Conservation (phyloP, 1,284 basidiomycete species). For the Spongispora temasekensis region DNA sequence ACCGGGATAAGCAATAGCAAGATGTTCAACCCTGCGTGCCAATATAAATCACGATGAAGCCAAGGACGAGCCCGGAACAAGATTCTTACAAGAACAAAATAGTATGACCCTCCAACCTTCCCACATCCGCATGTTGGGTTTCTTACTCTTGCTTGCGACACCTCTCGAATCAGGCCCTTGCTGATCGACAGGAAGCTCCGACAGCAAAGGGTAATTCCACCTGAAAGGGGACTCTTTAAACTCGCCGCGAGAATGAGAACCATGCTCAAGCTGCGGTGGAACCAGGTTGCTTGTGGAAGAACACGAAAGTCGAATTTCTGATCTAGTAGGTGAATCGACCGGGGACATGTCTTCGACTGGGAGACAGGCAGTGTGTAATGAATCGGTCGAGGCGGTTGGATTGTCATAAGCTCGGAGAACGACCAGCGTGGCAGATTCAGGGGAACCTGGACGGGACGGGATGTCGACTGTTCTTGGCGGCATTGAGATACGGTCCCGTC, state of each 20-base stretch:
- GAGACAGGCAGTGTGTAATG: conserved; percentile 1
- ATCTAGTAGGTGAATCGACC: conserved; percentile 18
- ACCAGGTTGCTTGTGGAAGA: conserved; percentile 28
- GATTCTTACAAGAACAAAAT: conserved; percentile 57
- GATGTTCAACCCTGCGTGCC: conserved; percentile 60
- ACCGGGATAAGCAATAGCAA: conserved; percentile 60
- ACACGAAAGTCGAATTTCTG: conserved; percentile 29
- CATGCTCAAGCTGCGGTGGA: conserved; percentile 15
- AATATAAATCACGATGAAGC: not conserved
- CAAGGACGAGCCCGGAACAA: not conserved
- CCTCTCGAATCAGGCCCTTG: conserved; percentile 1
- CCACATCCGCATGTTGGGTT: conserved; percentile 24
- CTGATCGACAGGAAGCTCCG: conserved; percentile 19
- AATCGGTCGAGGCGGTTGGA: not conserved
- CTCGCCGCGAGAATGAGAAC: conserved; percentile 18
- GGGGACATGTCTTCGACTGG: conserved; percentile 11
- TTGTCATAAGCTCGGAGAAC: conserved; percentile 31
- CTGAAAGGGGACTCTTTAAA: conserved; percentile 33
- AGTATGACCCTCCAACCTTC: conserved; percentile 58
- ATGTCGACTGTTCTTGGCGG: conserved; percentile 2
- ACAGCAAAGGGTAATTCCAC: conserved; percentile 31
- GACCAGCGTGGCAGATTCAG: conserved; percentile 34
- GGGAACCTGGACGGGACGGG: conserved; percentile 17
- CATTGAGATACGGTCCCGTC: conserved; percentile 15
- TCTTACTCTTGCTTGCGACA: conserved; percentile 4